Conservation (phyloP, 495 filamentous ascomycete species). For the Podospora fimiseda region DNA sequence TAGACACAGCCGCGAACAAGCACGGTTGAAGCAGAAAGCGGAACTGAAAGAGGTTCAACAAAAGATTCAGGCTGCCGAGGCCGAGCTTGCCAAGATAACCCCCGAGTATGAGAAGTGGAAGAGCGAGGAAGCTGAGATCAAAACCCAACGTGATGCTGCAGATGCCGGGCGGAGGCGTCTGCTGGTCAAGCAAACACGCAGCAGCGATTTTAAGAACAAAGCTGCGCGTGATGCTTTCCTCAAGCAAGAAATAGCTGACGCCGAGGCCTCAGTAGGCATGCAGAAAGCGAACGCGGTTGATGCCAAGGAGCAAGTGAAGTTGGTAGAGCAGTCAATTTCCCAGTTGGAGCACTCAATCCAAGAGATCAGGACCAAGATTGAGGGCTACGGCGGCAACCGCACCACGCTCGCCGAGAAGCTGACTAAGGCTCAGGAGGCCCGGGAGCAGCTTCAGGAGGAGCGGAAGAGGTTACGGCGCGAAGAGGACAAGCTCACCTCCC, state of each 20-base stretch:
- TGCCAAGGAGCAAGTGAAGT: constrained; percentile 76
- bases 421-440: constrained; percentile 69
- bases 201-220: constrained; percentile 79
- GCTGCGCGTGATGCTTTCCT: constrained; percentile 81
- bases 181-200: constrained; percentile 91
- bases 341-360: constrained; percentile 67
- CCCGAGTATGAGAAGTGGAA: constrained; percentile 71
- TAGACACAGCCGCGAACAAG: constrained; percentile 68
- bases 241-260: constrained; percentile 72
- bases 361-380: constrained; percentile 63
- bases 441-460: constrained; percentile 77
- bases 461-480: constrained; percentile 88
- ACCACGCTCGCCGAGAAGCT: constrained; percentile 65
- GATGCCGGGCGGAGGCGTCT: constrained; percentile 71
- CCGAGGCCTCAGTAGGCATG: constrained; percentile 63
- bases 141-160: constrained; percentile 63
- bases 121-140: constrained; percentile 62
- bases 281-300: constrained; percentile 77
- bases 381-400: constrained; percentile 68
- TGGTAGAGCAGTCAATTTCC: constrained; percentile 63
- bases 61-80: constrained; percentile 69
- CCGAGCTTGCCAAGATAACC: constrained; percentile 62
- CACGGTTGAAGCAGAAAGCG: constrained; percentile 59
- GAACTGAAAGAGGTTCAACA: constrained; percentile 67
- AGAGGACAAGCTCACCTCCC: constrained; percentile 75